Percentiles rank a stretch among this genome's conserved stretches.
These are phyloP conservation scores for Quercus lobata DNA, from an alignment of 331 rosid genomes.

Conservation along the genomic window DNA sequence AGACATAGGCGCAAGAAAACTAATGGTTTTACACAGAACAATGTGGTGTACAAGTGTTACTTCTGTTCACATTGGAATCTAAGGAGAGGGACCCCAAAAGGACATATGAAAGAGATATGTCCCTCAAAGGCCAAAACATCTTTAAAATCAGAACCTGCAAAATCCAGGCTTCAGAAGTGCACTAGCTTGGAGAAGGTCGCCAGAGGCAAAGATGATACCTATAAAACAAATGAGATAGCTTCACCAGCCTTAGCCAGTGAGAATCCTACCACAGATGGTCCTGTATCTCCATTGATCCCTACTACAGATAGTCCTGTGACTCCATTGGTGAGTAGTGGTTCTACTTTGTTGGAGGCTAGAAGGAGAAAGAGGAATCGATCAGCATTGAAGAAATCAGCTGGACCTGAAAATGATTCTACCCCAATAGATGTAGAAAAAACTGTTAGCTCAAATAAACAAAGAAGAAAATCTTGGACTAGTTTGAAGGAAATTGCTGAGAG, in stretches of 20 bases:
- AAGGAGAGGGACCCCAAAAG: constrained; percentile 56
- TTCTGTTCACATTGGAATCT: constrained; percentile 53
- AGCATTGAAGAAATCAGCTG: constrained; percentile 29
- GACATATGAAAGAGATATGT: constrained; percentile 47
- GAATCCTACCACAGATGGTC: constrained; percentile 1
- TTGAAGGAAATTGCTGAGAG: constrained; percentile 58
- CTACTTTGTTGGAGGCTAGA: constrained; percentile 31
- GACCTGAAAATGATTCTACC: constrained; percentile 18
- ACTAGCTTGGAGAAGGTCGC: constrained; percentile 15
- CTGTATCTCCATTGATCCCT: constrained; percentile 24
- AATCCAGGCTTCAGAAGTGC: constrained; percentile 5
- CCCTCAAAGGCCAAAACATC: constrained; percentile 31
- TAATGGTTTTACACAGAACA: constrained; percentile 36
- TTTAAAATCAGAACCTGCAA: constrained; percentile 8
- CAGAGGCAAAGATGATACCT: constrained; percentile 12
- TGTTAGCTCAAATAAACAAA: constrained; percentile 32
- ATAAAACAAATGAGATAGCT: constrained; percentile 17
- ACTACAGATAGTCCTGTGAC: too few species aligned
- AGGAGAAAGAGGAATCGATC: constrained; percentile 43
- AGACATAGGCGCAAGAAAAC: constrained; percentile 22
- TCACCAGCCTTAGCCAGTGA: constrained; percentile 2
- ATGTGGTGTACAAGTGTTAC: constrained; percentile 55
- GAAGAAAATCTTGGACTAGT: constrained; percentile 68
- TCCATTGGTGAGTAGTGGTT: not conserved
- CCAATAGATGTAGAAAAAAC: constrained; percentile 7